These are phyloP conservation scores for Protomyces inouyei DNA, from an alignment of 1,139 yeast genomes.

Conservation along the genomic window DNA sequence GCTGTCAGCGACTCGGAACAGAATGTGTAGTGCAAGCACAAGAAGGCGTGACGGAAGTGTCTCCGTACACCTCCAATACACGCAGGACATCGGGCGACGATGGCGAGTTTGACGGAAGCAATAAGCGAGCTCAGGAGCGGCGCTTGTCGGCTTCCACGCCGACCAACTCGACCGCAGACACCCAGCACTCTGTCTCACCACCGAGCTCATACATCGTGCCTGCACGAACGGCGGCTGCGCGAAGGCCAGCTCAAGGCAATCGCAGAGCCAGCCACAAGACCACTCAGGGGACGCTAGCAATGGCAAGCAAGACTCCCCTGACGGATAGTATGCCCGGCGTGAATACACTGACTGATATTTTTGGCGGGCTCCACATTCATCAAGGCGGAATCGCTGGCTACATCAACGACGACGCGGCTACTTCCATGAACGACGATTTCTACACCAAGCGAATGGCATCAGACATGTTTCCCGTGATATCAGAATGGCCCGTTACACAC, in stretches of 20 bases:
- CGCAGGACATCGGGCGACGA: not conserved
- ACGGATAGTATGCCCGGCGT: conserved; percentile 2
- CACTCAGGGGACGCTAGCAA: not conserved
- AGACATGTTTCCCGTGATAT: not conserved
- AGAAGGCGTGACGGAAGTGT: not conserved
- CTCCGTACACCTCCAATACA: not conserved
- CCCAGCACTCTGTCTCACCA: not conserved
- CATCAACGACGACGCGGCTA: conserved; percentile 1
- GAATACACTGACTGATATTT: conserved; percentile 20
- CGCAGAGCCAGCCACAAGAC: not conserved
- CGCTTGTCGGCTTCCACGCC: not conserved
- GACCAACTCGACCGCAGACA: not conserved
- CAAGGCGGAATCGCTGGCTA: conserved; percentile 3
- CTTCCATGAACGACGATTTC: not conserved
- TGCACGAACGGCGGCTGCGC: not conserved
- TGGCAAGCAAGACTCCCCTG: not conserved
- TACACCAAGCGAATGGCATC: not conserved
- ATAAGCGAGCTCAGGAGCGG: not conserved
- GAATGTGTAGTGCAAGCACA: conserved; percentile 10
- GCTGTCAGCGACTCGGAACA: conserved; percentile 16
- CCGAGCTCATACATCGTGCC: not conserved
- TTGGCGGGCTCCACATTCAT: conserved; percentile 6
- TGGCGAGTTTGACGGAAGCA: not conserved
- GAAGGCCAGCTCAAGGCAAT: not conserved
- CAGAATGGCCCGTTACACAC: conserved; percentile 7